Evolutionary conservation across 2,329 filamentous ascomycete genomes (phyloP).

Genomic region (Fusarium goolgardi): DNA sequence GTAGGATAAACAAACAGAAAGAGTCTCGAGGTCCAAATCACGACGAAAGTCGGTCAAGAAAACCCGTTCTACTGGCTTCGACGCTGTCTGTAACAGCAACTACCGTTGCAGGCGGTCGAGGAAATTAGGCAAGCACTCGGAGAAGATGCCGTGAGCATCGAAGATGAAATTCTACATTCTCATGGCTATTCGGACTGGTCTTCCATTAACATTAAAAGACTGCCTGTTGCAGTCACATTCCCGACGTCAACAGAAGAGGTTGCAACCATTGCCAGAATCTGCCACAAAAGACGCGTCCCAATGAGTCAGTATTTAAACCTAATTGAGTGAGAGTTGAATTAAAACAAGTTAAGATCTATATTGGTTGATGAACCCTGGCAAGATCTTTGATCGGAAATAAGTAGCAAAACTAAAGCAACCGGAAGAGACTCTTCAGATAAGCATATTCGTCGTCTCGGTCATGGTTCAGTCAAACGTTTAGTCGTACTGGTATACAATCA

Average conservation of each 20-base stretch:
- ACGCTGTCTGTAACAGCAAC: slow-evolving; percentile 7
- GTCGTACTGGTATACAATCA: too few relatives aligned
- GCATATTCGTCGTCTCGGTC: fast-evolving
- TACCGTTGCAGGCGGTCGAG: slow-evolving; percentile 47
- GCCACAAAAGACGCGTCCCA: slow-evolving; percentile 81
- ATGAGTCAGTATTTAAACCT: slow-evolving; percentile 56
- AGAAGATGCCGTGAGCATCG: slow-evolving; percentile 67
- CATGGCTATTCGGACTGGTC: slow-evolving; percentile 77
- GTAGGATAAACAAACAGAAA: fast-evolving
- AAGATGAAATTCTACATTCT: slow-evolving; percentile 69
- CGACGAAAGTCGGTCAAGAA: background rate
- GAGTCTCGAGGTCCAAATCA: fast-evolving
- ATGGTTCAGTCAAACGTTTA: background rate
- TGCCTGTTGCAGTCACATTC: slow-evolving; percentile 73
- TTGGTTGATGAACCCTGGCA: slow-evolving; percentile 92
- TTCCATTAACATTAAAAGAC: slow-evolving; percentile 66
- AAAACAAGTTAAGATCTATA: slow-evolving; percentile 83
- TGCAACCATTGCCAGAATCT: slow-evolving; percentile 71
- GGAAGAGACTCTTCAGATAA: background rate
- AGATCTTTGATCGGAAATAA: slow-evolving; percentile 64
- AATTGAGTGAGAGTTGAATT: slow-evolving; percentile 55
- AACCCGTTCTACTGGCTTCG: background rate
- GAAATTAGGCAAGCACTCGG: slow-evolving; percentile 63
- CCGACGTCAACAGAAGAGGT: slow-evolving; percentile 71
- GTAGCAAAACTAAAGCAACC: too few relatives aligned